Conservation (phyloP, 306 rosid genomes). For the Medicago truncatula region MtrunA17r5.0-ANR NC_053044.1:31647501-31648000, state of each 20-base stretch:
- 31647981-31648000: too few relatives aligned
- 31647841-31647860: too few relatives aligned
- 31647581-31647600: background rate
- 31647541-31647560: slow-evolving; percentile 26
- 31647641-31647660: slow-evolving; percentile 88
- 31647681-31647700: slow-evolving; percentile 88
- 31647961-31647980: too few relatives aligned
- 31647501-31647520: background rate
- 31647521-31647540: background rate
- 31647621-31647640: slow-evolving; percentile 62
- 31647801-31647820: slow-evolving; percentile 8
- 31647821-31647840: too few relatives aligned
- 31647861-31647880: too few relatives aligned
- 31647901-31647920: too few relatives aligned
- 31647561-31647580: background rate
- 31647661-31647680: slow-evolving; percentile 93
- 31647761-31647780: background rate
- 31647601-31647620: background rate
- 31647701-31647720: slow-evolving; percentile 93
- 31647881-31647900: too few relatives aligned
- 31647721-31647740: slow-evolving; percentile 94
- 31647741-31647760: slow-evolving; percentile 46
- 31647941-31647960: too few relatives aligned
- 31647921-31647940: too few relatives aligned
- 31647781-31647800: background rate